Base-by-base conservation (phyloP, 306 rosid species). In the Vigna unguiculata region DNA sequence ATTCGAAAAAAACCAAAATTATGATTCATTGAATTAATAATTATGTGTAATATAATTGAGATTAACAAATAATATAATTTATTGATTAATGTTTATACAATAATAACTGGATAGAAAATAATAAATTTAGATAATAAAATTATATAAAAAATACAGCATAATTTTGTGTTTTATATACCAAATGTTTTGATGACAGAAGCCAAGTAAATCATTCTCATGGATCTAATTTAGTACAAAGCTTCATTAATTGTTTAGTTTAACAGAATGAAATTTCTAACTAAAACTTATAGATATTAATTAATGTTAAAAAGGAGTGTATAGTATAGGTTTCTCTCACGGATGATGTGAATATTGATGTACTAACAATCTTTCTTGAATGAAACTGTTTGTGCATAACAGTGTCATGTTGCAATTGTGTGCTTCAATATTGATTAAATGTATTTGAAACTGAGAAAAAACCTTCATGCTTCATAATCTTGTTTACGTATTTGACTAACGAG, bases 181-280 rank as follows among this genome's bases (percentile, higher is more conserved):
- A 78, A 55, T 75, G 76, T 76, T 62, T 61, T 21, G 86, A 75
- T 71, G 87, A 30, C 34, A 30, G 6, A 30, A 30, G 34, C 34
- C 34, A 30, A 30, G 34, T 30, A 30, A 30, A 34, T 34, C 40
- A 34, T 34, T 1, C 9, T 36, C 9, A 36, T 30, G 4, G 7
- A 30, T 30, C 36, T 30, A 30, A 30, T 28, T 28, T 28, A 28
- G 30, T 28, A 25, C 4, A 25, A 25, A 25, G 30, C 7, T 4
- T 30, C 6, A 1, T 5, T 28, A 28, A 0, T 28, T 28, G 32
- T 28, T 28, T 28, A 28, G 28, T 24, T 24, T 24, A 24, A 24
- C 28, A 24, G 2, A 24, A 28, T 4, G 4, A 28, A 28, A 28
- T 28, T 28, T 28, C 32, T 30, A 30, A 30, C 7, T 5, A 30